These are phyloP conservation scores for Dinochytrium kinnereticum DNA, from an alignment of 371 early-diverging fungal genomes.

Conservation along the genomic window DNA sequence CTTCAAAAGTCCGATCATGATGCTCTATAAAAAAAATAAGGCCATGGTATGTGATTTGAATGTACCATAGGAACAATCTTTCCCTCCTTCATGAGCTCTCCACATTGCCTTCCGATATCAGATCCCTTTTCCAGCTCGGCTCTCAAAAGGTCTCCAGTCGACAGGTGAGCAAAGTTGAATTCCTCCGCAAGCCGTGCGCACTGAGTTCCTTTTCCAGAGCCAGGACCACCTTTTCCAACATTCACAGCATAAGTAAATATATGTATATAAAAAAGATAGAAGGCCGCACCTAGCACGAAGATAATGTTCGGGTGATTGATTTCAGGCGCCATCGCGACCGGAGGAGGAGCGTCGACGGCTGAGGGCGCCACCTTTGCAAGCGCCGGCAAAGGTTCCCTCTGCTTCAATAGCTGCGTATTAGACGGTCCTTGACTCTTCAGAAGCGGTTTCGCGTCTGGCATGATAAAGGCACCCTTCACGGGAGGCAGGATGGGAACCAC, in stretches of 20 bases:
- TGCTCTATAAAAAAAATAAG: constrained; percentile 15
- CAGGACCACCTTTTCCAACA: constrained; percentile 39
- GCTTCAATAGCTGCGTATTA: background rate
- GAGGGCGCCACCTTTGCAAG: background rate
- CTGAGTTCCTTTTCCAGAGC: constrained; percentile 53
- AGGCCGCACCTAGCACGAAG: constrained; percentile 46
- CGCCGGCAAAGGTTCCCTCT: constrained; percentile 11
- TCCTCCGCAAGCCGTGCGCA: constrained; percentile 44
- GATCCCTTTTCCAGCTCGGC: constrained; percentile 61
- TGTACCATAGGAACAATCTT: constrained; percentile 65
- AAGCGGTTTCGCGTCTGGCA: constrained; percentile 33
- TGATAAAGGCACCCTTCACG: constrained; percentile 24
- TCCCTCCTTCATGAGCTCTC: constrained; percentile 62
- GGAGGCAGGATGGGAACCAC: constrained; percentile 17
- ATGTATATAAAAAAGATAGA: background rate
- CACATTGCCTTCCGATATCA: constrained; percentile 55
- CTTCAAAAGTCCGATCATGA: constrained; percentile 40
- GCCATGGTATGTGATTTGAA: background rate
- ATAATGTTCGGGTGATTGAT: constrained; percentile 44
- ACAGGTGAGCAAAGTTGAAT: constrained; percentile 60
- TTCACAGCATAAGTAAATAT: background rate
- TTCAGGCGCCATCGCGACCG: background rate
- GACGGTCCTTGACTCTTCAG: background rate
- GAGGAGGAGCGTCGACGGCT: background rate
- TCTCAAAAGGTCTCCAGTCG: constrained; percentile 72